phyloP scores from a whole-genome alignment of 2,329 filamentous ascomycete species.

The Fusarium albosuccineum region DNA sequence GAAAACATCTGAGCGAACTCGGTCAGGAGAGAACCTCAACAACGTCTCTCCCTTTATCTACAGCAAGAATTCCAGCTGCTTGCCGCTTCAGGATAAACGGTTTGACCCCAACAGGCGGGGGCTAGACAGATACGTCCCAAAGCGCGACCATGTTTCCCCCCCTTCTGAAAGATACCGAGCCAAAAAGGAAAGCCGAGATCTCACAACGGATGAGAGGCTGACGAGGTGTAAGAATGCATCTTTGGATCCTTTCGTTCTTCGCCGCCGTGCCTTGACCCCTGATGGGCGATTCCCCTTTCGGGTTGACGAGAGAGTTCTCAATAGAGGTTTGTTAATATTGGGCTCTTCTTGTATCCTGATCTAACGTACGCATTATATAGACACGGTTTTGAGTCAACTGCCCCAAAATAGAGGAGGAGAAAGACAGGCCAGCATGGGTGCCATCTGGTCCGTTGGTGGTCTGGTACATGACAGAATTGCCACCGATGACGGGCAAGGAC shows the following conservation, averaged over 20 bases:
- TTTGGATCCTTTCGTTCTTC: constrained; percentile 57
- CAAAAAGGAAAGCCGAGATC: constrained; percentile 56
- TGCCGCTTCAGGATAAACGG: constrained; percentile 16
- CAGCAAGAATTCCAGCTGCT: background rate
- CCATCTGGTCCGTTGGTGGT: constrained; percentile 85
- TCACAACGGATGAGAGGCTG: constrained; percentile 60
- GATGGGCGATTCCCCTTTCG: constrained; percentile 29
- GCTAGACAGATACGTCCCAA: constrained; percentile 66
- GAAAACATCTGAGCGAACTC: constrained; percentile 14
- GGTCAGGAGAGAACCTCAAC: constrained; percentile 4
- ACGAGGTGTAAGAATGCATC: constrained; percentile 57
- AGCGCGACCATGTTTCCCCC: constrained; percentile 52
- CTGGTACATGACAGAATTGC: constrained; percentile 67
- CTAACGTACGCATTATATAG: constrained; percentile 33
- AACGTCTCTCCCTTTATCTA: constrained; percentile 35
- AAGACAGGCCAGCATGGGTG: constrained; percentile 73
- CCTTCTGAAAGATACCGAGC: constrained; percentile 61
- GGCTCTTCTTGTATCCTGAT: background rate
- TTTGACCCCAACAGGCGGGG: constrained; percentile 29
- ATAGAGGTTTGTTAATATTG: constrained; percentile 27
- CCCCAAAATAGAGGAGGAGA: constrained; percentile 43
- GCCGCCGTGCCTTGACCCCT: constrained; percentile 37
- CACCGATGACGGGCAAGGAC: constrained; percentile 73
- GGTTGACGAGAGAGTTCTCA: constrained; percentile 27
- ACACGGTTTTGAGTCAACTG: constrained; percentile 44